These are phyloP conservation scores for Fusarium sp. DNA, from an alignment of 2,329 filamentous ascomycete genomes.

Conservation along the genomic window DNA sequence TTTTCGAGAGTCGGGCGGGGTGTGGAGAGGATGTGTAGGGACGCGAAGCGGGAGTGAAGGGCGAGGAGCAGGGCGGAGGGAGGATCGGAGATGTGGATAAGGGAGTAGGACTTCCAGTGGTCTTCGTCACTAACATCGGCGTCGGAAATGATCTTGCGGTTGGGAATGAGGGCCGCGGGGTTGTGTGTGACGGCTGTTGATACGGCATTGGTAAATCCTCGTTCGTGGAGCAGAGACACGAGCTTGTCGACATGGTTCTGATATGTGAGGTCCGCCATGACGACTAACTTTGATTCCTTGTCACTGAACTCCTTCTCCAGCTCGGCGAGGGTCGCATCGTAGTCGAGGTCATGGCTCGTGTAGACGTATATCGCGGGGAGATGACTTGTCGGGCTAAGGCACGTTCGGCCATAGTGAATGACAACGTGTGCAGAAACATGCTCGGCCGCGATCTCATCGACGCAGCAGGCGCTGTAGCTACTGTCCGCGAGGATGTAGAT, in stretches of 20 bases:
- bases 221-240: conserved; percentile 62
- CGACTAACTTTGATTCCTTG: conserved; percentile 72
- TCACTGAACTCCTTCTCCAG: conserved; percentile 79
- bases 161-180: conserved; percentile 84
- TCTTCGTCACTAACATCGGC: conserved; percentile 54
- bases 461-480: conserved; percentile 96
- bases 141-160: conserved; percentile 74
- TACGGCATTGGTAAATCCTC: conserved; percentile 78
- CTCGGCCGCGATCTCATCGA: conserved; percentile 96
- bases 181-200: conserved; percentile 81
- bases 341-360: conserved; percentile 77
- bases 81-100: conserved; percentile 89
- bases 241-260: conserved; percentile 77
- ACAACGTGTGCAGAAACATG: conserved; percentile 92
- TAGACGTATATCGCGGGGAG: conserved; percentile 93
- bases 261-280: conserved; percentile 94
- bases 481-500: conserved; percentile 94
- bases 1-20: conserved; percentile 65
- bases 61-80: conserved; percentile 87
- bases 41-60: conserved; percentile 83
- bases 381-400: conserved; percentile 88
- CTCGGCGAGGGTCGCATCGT: conserved; percentile 65
- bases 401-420: conserved; percentile 93
- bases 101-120: conserved; percentile 73
- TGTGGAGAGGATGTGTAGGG: conserved; percentile 82